Percentiles rank a stretch among this genome's conserved stretches.
Conservation (phyloP, 352 stramenopile species). For the Globisporangium parvum region DNA sequence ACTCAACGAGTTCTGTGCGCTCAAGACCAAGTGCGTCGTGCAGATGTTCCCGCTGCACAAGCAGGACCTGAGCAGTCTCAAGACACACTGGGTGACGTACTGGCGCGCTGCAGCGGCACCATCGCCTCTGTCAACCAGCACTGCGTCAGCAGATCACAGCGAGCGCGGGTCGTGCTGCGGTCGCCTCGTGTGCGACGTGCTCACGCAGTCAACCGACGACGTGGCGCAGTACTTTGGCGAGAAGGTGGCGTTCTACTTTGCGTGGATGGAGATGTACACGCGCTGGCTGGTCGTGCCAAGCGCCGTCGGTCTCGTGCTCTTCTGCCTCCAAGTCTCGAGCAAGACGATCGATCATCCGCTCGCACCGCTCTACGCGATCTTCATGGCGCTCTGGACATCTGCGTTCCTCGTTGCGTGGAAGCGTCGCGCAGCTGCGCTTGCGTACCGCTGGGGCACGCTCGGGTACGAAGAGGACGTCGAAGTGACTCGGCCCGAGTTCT, state of each 20-base stretch:
- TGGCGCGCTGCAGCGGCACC: slow-evolving; percentile 28
- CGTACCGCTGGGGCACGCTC: slow-evolving; percentile 87
- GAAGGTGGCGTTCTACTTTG: slow-evolving; percentile 90
- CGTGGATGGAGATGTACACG: slow-evolving; percentile 90
- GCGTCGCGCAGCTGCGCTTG: slow-evolving; percentile 61
- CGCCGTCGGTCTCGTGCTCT: slow-evolving; percentile 66
- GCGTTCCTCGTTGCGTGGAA: slow-evolving; percentile 88
- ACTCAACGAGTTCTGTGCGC: slow-evolving; percentile 61
- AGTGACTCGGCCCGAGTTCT: slow-evolving; percentile 77
- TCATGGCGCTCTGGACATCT: slow-evolving; percentile 88
- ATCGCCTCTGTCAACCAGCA: neutral
- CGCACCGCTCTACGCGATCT: slow-evolving; percentile 76
- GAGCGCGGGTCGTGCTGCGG: slow-evolving; percentile 1
- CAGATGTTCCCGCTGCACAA: slow-evolving; percentile 89
- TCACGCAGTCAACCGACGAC: slow-evolving; percentile 79
- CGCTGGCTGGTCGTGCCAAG: slow-evolving; percentile 82
- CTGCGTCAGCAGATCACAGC: neutral
- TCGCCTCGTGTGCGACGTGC: slow-evolving; percentile 10
- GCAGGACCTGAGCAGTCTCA: slow-evolving; percentile 52
- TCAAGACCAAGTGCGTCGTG: slow-evolving; percentile 62
- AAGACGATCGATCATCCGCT: slow-evolving; percentile 75
- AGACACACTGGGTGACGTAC: slow-evolving; percentile 75
- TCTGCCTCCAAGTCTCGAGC: slow-evolving; percentile 49
- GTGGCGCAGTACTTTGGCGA: slow-evolving; percentile 91
- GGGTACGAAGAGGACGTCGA: slow-evolving; percentile 88